phyloP scores from a whole-genome alignment of 228 moss, liverwort and hornwort genomes.

The Sphagnum fallax region DNA sequence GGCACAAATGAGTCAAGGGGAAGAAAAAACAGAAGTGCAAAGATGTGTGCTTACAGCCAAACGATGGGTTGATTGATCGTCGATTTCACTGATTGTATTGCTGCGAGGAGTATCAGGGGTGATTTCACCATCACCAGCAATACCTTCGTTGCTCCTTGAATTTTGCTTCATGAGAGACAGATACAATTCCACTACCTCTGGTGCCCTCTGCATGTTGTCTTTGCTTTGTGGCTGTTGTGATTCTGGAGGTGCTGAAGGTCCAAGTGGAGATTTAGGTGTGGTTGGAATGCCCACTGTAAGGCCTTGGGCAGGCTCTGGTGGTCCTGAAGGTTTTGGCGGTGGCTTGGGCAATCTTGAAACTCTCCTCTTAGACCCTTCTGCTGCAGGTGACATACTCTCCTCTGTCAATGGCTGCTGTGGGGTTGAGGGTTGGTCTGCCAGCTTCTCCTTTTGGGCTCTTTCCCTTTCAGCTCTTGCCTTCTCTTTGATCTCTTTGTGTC shows the following conservation, averaged over 20 bases:
- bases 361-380: conserved; percentile 49
- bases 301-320: background rate
- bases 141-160: conserved; percentile 22
- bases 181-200: conserved; percentile 92
- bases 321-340: conserved; percentile 33
- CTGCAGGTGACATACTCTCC: conserved; percentile 23
- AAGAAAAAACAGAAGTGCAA: background rate
- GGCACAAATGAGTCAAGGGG: too few species aligned
- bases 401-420: conserved; percentile 12
- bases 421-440: background rate
- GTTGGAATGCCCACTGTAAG: conserved; percentile 26
- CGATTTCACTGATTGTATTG: conserved; percentile 88
- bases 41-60: conserved; percentile 57
- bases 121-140: conserved; percentile 20
- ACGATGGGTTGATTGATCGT: conserved; percentile 81
- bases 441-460: conserved; percentile 28
- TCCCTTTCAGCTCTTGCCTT: conserved; percentile 46
- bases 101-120: conserved; percentile 54
- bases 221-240: conserved; percentile 25
- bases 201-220: conserved; percentile 75
- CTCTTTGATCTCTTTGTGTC: conserved; percentile 66
- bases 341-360: conserved; percentile 45
- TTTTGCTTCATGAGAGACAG: conserved; percentile 94
- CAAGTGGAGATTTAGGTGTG: conserved; percentile 61
- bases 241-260: conserved; percentile 16